Conservation (phyloP, 179 eudicot genomes). For the Sideroxylon spinosum region DNA sequence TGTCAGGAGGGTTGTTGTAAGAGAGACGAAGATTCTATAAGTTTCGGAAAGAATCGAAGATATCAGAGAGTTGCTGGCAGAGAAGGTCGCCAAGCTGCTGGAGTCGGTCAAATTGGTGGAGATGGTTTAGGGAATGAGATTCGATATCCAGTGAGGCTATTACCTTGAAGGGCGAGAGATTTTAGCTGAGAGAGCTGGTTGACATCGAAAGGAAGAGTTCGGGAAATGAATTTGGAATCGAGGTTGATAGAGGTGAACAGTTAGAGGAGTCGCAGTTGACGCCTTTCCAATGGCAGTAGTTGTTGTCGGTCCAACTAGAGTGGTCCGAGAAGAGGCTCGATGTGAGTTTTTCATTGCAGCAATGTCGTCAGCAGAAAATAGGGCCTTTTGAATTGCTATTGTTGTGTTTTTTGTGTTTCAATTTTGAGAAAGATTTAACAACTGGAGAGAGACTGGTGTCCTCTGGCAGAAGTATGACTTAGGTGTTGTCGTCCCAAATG, state of each 20-base stretch:
- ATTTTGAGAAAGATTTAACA: neutral
- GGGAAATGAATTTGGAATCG: slow-evolving; percentile 33
- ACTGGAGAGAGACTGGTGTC: too few species aligned
- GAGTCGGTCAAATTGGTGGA: slow-evolving; percentile 40
- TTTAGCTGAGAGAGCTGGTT: slow-evolving; percentile 42
- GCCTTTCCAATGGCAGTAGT: slow-evolving; percentile 42
- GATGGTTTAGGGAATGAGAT: slow-evolving; percentile 34
- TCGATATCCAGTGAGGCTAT: slow-evolving; percentile 31
- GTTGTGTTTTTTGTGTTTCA: neutral
- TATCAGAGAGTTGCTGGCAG: slow-evolving; percentile 44
- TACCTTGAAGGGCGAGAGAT: slow-evolving; percentile 39
- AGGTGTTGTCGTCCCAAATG: too few species aligned
- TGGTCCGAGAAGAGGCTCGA: slow-evolving; percentile 29
- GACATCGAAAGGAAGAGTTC: slow-evolving; percentile 39
- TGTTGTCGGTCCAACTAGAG: slow-evolving; percentile 27
- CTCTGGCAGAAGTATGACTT: too few species aligned
- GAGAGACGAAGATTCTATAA: slow-evolving; percentile 38
- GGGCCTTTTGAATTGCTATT: slow-evolving; percentile 17
- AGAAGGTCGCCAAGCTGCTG: slow-evolving; percentile 22
- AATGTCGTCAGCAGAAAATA: slow-evolving; percentile 27
- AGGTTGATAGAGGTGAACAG: too few species aligned
- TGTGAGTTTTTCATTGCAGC: slow-evolving; percentile 39
- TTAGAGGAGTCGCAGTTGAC: too few species aligned
- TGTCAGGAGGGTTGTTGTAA: slow-evolving; percentile 42
- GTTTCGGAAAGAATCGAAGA: slow-evolving; percentile 33